These are phyloP conservation scores for Elsinoe necatrix DNA, from an alignment of 2,329 filamentous ascomycete species.

Conservation along the genomic window DNA sequence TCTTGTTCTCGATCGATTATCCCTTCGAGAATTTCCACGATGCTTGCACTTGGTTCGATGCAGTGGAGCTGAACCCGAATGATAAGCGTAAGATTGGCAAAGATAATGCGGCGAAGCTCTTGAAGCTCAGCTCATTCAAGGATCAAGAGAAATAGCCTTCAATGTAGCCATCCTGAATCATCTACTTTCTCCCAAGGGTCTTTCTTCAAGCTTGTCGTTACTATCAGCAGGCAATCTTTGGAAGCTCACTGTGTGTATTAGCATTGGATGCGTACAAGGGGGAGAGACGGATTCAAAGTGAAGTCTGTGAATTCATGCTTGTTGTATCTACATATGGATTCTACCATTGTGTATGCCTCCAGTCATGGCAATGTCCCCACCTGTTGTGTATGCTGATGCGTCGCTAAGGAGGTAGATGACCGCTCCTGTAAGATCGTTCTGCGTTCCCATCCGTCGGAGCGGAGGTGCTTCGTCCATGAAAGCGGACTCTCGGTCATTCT, in stretches of 20 bases:
- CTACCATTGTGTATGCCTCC: conserved; percentile 24
- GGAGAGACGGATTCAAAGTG: not conserved
- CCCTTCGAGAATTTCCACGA: conserved; percentile 26
- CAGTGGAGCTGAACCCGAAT: conserved; percentile 19
- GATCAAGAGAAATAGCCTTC: not conserved
- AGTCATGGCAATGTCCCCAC: conserved; percentile 28
- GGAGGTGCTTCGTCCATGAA: conserved; percentile 23
- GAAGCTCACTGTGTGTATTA: too few species aligned
- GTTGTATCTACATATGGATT: conserved; percentile 1
- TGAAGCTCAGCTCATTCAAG: conserved; percentile 22
- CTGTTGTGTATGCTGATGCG: conserved; percentile 36
- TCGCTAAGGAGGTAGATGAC: conserved; percentile 37
- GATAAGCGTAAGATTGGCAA: conserved; percentile 22
- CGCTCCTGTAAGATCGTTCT: conserved; percentile 25
- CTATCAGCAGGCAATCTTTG: too few species aligned
- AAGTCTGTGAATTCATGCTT: not conserved
- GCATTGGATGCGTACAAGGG: too few species aligned
- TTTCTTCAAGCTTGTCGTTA: too few species aligned
- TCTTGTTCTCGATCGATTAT: conserved; percentile 27
- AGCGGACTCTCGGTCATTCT: conserved; percentile 4
- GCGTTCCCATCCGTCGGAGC: conserved; percentile 21
- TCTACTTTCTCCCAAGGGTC: too few species aligned
- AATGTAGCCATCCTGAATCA: too few species aligned
- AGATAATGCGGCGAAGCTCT: conserved; percentile 26
- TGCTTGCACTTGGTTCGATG: conserved; percentile 26